A percentile compares a stretch with the other conserved stretches of the same genome.
These are phyloP conservation scores for Lichina pygmaea DNA, from an alignment of 495 filamentous ascomycete species.

Conservation along the genomic window DNA sequence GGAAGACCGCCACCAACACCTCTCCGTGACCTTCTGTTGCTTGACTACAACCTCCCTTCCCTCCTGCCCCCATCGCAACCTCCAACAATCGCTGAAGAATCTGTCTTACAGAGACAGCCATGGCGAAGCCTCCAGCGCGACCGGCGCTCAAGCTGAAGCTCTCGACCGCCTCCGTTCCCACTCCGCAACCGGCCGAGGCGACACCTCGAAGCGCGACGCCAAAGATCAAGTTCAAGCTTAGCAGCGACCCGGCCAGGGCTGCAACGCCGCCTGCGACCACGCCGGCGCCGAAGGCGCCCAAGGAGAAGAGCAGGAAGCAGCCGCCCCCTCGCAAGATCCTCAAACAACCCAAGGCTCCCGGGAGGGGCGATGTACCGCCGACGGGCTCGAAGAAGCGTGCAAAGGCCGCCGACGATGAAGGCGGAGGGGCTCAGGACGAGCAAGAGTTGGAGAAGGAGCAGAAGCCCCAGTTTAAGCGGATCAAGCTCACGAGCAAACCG, in stretches of 20 bases:
- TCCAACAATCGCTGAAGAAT: no score
- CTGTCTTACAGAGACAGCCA: background rate
- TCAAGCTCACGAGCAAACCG: conserved; percentile 13
- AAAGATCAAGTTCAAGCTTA: conserved; percentile 20
- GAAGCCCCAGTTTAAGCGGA: conserved; percentile 16
- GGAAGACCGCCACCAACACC: no score
- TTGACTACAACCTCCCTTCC: no score
- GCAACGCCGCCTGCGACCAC: conserved; percentile 4
- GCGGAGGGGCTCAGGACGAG: background rate
- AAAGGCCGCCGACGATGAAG: conserved; percentile 2
- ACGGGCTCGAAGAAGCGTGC: conserved; percentile 8
- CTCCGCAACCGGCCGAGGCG: background rate
- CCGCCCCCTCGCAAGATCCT: background rate
- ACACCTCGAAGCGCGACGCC: conserved; percentile 1
- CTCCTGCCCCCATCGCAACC: no score
- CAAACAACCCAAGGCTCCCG: background rate
- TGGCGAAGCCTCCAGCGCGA: conserved; percentile 1
- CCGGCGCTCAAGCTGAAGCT: conserved; percentile 5
- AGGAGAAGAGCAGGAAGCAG: conserved; percentile 5
- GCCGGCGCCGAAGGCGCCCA: conserved; percentile 2
- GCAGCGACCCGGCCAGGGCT: conserved; percentile 2
- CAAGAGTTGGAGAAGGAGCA: background rate
- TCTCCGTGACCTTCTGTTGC: no score
- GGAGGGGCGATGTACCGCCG: background rate
- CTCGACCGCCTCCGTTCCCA: background rate